Conservation (phyloP, 345 rosid species). For the Ceriops tagal region DNA sequence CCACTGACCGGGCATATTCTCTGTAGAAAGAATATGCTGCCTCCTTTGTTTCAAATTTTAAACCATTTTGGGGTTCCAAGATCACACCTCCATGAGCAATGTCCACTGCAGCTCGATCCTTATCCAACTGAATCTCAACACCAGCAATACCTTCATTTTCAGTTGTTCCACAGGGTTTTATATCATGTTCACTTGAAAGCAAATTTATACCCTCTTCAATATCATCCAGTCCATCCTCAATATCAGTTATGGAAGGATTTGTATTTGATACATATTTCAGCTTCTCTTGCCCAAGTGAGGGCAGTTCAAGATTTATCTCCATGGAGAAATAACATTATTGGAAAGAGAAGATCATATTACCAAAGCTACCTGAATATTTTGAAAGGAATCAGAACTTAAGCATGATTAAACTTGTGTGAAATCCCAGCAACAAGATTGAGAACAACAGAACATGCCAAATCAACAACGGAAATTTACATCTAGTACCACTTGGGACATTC, state of each 20-base stretch:
- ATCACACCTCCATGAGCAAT: conserved; percentile 11
- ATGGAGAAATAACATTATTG: conserved; percentile 5
- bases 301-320: conserved; percentile 39
- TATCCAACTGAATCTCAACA: conserved; percentile 13
- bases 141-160: conserved; percentile 10
- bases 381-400: not conserved
- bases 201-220: conserved; percentile 17
- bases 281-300: conserved; percentile 23
- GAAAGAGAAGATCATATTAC: conserved; percentile 1
- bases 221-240: conserved; percentile 9
- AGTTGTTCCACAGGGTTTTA: conserved; percentile 9
- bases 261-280: conserved; percentile 11
- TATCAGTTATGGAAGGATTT: conserved; percentile 11
- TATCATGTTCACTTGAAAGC: conserved; percentile 16
- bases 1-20: conserved; percentile 43
- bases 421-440: not conserved
- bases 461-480: too few relatives aligned
- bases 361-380: conserved; percentile 16
- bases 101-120: conserved; percentile 5
- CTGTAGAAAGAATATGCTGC: conserved; percentile 45
- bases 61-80: conserved; percentile 29
- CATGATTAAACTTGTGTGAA: not conserved
- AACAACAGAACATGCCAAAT: too few relatives aligned
- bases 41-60: conserved; percentile 47
- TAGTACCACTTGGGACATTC: too few relatives aligned